Evolutionary conservation across 257 asterid genomes (phyloP).

Genomic region (Primulina tabacum): DNA sequence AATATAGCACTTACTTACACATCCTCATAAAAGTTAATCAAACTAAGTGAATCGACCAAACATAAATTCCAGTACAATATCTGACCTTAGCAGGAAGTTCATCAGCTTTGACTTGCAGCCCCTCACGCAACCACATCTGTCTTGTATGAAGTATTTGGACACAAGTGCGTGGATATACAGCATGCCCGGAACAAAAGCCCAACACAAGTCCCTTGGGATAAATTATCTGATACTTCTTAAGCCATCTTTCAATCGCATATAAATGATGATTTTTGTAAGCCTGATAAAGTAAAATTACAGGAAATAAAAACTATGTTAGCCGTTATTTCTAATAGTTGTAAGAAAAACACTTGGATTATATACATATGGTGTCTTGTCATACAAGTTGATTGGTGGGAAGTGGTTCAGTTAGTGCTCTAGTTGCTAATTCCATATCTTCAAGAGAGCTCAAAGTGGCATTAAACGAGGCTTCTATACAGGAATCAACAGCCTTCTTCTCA

Average conservation of each 20-base stretch:
- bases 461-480: slow-evolving; percentile 24
- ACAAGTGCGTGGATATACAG: slow-evolving; percentile 92
- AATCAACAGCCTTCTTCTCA: slow-evolving; percentile 23
- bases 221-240: slow-evolving; percentile 68
- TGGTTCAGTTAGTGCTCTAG: slow-evolving; percentile 93
- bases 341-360: slow-evolving; percentile 16
- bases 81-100: slow-evolving; percentile 82
- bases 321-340: slow-evolving; percentile 10
- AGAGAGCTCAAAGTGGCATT: slow-evolving; percentile 53
- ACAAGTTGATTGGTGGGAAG: slow-evolving; percentile 98
- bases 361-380: slow-evolving; percentile 14
- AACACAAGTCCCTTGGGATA: slow-evolving; percentile 84
- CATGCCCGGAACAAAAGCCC: slow-evolving; percentile 84
- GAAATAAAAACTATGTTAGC: slow-evolving; percentile 12
- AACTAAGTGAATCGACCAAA: slow-evolving; percentile 10
- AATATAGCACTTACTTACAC: slow-evolving; percentile 9
- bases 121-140: slow-evolving; percentile 84
- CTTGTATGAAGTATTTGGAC: slow-evolving; percentile 73
- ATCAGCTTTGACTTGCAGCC: slow-evolving; percentile 77
- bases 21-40: slow-evolving; percentile 17
- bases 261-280: slow-evolving; percentile 87
- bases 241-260: slow-evolving; percentile 89
- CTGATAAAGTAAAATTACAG: slow-evolving; percentile 36
- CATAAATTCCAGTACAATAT: slow-evolving; percentile 24
- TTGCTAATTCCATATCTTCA: slow-evolving; percentile 94